Evolutionary conservation across 2,329 filamentous ascomycete genomes (phyloP), one percentile per base, ranked within the genome.

Genomic region (Xylaria sp.): DNA sequence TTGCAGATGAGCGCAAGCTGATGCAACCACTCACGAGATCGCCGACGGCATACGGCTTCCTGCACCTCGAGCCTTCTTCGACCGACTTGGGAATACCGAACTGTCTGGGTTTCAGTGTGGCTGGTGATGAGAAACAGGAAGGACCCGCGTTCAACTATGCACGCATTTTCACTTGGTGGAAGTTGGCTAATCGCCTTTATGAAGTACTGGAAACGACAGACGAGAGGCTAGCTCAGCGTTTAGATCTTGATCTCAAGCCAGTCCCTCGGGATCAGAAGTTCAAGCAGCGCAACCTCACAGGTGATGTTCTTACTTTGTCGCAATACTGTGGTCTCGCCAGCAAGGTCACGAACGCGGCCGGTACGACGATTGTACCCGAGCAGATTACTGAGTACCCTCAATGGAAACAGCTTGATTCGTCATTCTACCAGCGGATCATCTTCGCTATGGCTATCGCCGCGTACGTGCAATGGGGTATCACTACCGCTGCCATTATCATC

Each of bases 141-240:
- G 67, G 67, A 3, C 65, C 67, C 1, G 56, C 63, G 6, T 69
- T 67, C 38, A 69, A 69, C 53, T 69, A 66, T 15, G 67, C 67
- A 1, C 63, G 67, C 8, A 47, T 64, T 1, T 63, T 69, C 56
- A 63, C 67, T 11, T 69, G 67, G 67, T 64, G 66, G 55, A 61
- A 69, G 23, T 52, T 69, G 47, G 57, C 67, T 2, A 64, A 60
- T 19, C 58, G 57, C 5, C 35, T 69, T 1, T 51, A 64, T 42
- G 25, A 50, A 33, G 49, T 58, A 11, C 64, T 69, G 17, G 52
- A 63, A 31, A 45, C 19, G 19, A 47, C 62, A 1, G 49, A 57
- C 11, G 28, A 50, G 15, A 60, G 55, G 19, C 31, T 65, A n/a
- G 14, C n/a, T 4, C 4, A n/a, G 7, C 43, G 58, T 15, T 25